Conservation (phyloP, 2,329 filamentous ascomycete genomes). For the Calonectria leucothoes region DNA sequence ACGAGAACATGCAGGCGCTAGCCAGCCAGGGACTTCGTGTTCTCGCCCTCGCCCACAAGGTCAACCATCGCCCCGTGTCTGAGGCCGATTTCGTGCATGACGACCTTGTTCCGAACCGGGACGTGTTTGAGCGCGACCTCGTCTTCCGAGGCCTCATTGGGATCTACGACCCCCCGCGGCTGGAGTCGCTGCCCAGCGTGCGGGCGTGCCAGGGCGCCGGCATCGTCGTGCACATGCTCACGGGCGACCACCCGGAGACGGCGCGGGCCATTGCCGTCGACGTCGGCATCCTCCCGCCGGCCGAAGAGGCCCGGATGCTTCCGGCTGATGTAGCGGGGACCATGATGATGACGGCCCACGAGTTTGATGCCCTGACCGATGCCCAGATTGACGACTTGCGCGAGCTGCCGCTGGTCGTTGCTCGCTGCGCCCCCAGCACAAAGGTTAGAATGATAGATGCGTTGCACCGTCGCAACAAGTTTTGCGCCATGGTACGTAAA, state of each 20-base stretch:
- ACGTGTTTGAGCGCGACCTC: conserved; percentile 63
- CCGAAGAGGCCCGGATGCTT: conserved; percentile 49
- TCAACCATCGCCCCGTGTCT: conserved; percentile 21
- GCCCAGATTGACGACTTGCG: conserved; percentile 71
- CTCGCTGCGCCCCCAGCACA: conserved; percentile 75
- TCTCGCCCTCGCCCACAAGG: conserved; percentile 65
- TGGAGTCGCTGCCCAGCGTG: conserved; percentile 68
- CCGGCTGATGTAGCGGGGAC: conserved; percentile 63
- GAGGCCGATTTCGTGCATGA: conserved; percentile 46
- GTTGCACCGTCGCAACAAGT: conserved; percentile 72
- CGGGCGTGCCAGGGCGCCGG: conserved; percentile 67
- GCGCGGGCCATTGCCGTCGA: conserved; percentile 70
- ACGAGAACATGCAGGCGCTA: conserved; percentile 74
- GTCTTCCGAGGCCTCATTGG: conserved; percentile 74
- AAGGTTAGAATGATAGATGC: conserved; percentile 82
- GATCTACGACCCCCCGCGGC: conserved; percentile 75
- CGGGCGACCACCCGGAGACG: conserved; percentile 71
- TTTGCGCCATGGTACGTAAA: conserved; percentile 66
- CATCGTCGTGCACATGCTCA: conserved; percentile 73
- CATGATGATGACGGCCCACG: conserved; percentile 71
- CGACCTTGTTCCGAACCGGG: conserved; percentile 32
- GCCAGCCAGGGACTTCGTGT: conserved; percentile 74
- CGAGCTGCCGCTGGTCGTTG: conserved; percentile 73
- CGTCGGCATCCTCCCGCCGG: conserved; percentile 67
- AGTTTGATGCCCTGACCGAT: conserved; percentile 73